Conservation (phyloP, 306 rosid genomes). For the Castanospermum australe region DNA sequence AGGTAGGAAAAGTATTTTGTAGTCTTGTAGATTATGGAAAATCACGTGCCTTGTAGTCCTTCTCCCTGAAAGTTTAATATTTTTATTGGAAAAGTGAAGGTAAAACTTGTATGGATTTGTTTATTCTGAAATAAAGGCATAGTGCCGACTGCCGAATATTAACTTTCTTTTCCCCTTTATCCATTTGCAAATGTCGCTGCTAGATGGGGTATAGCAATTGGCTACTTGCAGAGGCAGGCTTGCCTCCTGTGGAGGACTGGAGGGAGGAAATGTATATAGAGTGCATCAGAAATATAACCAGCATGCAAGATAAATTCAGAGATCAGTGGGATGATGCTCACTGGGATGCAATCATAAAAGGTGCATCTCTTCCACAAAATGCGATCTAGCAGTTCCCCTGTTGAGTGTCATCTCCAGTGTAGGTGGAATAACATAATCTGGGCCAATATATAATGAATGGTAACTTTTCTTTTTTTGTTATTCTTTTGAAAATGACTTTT, state of each 20-base stretch:
- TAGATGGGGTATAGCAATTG: slow-evolving; percentile 25
- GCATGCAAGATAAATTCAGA: slow-evolving; percentile 20
- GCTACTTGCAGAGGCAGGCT: slow-evolving; percentile 11
- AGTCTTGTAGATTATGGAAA: too few relatives aligned
- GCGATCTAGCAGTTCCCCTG: not conserved
- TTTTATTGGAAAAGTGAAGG: not conserved
- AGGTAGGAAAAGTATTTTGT: too few relatives aligned
- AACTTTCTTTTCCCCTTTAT: not conserved
- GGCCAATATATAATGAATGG: too few relatives aligned
- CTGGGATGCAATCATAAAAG: slow-evolving; percentile 11
- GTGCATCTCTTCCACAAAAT: not conserved
- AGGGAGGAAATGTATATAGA: slow-evolving; percentile 23
- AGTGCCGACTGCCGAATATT: not conserved
- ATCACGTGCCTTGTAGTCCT: too few relatives aligned
- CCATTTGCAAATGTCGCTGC: not conserved
- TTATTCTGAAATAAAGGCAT: not conserved
- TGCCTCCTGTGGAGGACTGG: slow-evolving; percentile 25
- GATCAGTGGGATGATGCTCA: slow-evolving; percentile 31
- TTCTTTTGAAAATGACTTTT: too few relatives aligned
- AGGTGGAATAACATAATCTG: too few relatives aligned
- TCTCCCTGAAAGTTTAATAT: not conserved
- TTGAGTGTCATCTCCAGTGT: too few relatives aligned
- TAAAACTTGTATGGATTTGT: not conserved
- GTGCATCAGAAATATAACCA: not conserved
- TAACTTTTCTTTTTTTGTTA: too few relatives aligned